Base-by-base conservation (phyloP, 352 stramenopile species). In the Pythium phragmiticola region DNA sequence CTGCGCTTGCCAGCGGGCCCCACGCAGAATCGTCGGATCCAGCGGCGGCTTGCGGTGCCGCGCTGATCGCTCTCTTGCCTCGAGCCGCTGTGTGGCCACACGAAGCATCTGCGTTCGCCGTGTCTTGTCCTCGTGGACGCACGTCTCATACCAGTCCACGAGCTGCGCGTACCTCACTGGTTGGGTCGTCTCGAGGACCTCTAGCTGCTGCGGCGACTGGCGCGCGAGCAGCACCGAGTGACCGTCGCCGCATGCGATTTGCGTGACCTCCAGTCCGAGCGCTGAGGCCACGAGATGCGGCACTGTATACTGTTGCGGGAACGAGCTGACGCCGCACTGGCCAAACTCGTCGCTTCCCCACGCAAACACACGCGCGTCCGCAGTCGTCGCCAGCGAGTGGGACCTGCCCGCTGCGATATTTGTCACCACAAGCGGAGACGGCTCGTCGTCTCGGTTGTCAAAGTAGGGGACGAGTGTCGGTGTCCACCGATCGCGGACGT, bases 341-440 rank as follows among this genome's bases (percentile, higher is more conserved):
- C 83, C 80, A 33, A 90, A 76, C 61, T 90, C 83, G 49, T 89
- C 81, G 48, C 75, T 87, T 0, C 83, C 83, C 83, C 83, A 92
- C 0, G 83, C 77, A 52, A 89, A 90, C 5, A 90, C 55, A 8
- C 77, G 69, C 13, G 69, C 73, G 54, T 92, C 83, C 30, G 78
- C 67, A 11, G 73, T 68, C 17, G 67, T 72, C 12, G 59, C 76
- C 0, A 89, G 57, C 23, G 83, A 92, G 61, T 92, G 81, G 9
- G 74, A 52, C 26, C 80, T 85, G 7, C 83, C 83, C 0, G 78
- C 72, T 12, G 71, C 69, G 12, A 92, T 48, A 7, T 75, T 69
- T 6, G 72, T 73, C 6, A 92, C 68, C 17, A 67, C 42, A 4
- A 69, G 56, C 28, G 8, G 16, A 30, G 39, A 13, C 8, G 21